Percentiles rank a stretch among this genome's conserved stretches.
Conservation (phyloP, 106 monocot species). For the Allium fistulosum region DNA sequence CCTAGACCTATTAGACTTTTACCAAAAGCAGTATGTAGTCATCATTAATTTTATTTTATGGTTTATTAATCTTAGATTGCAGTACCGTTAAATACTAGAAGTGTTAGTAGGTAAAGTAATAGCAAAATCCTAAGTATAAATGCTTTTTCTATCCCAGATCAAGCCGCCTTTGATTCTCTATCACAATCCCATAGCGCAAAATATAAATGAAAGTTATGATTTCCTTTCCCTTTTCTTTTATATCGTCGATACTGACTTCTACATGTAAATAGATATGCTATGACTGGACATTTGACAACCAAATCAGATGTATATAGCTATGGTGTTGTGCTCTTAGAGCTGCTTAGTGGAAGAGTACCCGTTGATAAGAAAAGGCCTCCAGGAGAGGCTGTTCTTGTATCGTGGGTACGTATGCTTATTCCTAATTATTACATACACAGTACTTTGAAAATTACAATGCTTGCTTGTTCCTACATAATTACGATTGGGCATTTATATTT, state of each 20-base stretch:
- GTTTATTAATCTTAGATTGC: no score
- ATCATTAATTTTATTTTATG: no score
- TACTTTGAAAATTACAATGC: no score
- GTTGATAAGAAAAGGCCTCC: conserved; percentile 93
- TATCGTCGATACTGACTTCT: not conserved
- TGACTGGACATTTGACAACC: conserved; percentile 95
- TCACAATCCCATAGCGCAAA: not conserved
- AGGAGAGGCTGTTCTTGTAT: conserved; percentile 86
- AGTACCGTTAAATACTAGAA: no score
- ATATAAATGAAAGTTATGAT: not conserved
- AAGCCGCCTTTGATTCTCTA: not conserved
- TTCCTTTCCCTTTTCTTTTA: not conserved
- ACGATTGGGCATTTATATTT: no score
- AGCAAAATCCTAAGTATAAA: no score
- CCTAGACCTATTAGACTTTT: no score
- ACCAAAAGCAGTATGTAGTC: no score
- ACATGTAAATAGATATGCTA: conserved; percentile 63
- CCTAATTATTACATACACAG: not conserved
- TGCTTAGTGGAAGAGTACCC: conserved; percentile 93
- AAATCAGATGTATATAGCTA: conserved; percentile 99
- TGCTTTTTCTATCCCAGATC: no score
- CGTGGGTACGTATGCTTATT: conserved; percentile 50
- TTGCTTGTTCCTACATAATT: no score
- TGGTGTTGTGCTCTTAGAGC: conserved; percentile 92
- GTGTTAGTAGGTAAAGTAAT: no score